phyloP scores from a whole-genome alignment of 768 basidiomycete genomes.

The Tulasnella sp. region DNA sequence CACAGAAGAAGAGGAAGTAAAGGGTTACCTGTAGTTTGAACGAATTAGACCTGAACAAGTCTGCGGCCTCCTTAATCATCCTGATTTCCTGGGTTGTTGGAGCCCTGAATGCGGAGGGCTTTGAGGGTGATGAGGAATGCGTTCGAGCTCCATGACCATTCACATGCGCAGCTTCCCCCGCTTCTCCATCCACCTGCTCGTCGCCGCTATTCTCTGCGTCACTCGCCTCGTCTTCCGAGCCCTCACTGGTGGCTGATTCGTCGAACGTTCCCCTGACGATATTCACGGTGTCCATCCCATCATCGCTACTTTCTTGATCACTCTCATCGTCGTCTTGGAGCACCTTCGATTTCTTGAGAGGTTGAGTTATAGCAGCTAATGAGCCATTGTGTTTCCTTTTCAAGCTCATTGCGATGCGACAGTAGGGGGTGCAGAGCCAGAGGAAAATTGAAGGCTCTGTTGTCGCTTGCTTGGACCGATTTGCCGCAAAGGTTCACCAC shows the following conservation, averaged over 20 bases:
- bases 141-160: background rate
- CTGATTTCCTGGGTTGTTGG: conserved; percentile 53
- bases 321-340: background rate
- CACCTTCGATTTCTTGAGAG: background rate
- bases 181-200: conserved; percentile 29
- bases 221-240: conserved; percentile 28
- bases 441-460: background rate
- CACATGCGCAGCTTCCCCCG: conserved; percentile 22
- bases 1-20: background rate
- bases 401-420: background rate
- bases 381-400: background rate
- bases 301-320: conserved; percentile 24
- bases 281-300: conserved; percentile 9
- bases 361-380: background rate
- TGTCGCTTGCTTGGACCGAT: background rate
- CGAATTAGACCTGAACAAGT: conserved; percentile 69
- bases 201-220: conserved; percentile 25
- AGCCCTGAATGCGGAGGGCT: conserved; percentile 32
- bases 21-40: conserved; percentile 75
- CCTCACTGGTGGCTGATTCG: conserved; percentile 6
- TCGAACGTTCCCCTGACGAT: background rate
- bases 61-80: conserved; percentile 65
- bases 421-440: background rate
- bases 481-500: background rate
- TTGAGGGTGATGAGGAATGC: conserved; percentile 28